Percentiles rank a stretch among this genome's conserved stretches.
Conservation (phyloP, 345 rosid species). For the Crucihimalaya himalaica region DNA sequence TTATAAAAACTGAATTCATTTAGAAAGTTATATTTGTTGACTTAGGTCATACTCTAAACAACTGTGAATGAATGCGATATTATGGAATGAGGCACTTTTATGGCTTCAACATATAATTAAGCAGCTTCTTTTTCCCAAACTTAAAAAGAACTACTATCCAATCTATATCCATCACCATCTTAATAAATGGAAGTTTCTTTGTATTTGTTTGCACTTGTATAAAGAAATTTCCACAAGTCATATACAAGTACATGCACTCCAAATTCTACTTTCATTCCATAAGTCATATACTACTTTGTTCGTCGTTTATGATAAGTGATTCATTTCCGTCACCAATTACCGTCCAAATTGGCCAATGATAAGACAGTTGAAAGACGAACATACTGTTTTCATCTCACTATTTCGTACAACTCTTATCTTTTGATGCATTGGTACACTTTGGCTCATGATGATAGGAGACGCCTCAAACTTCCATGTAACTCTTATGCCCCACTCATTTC, state of each 20-base stretch:
- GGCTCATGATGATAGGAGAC: neutral
- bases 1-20: neutral
- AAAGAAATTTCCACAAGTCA: neutral
- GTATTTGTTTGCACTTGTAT: neutral
- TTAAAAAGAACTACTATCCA: neutral
- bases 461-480: neutral
- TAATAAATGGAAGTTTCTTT: neutral
- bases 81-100: neutral
- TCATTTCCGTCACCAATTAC: neutral
- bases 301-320: neutral
- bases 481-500: neutral
- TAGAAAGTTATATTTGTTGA: neutral
- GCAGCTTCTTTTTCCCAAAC: neutral
- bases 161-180: neutral
- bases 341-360: neutral
- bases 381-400: neutral
- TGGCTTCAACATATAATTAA: neutral
- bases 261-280: neutral
- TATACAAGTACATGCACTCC: neutral
- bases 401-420: neutral
- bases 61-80: neutral
- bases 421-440: neutral
- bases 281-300: neutral
- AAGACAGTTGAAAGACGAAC: neutral
- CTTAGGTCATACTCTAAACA: neutral